phyloP scores from a whole-genome alignment of 2,329 filamentous ascomycete species.

The Huntiella decipiens region DNA sequence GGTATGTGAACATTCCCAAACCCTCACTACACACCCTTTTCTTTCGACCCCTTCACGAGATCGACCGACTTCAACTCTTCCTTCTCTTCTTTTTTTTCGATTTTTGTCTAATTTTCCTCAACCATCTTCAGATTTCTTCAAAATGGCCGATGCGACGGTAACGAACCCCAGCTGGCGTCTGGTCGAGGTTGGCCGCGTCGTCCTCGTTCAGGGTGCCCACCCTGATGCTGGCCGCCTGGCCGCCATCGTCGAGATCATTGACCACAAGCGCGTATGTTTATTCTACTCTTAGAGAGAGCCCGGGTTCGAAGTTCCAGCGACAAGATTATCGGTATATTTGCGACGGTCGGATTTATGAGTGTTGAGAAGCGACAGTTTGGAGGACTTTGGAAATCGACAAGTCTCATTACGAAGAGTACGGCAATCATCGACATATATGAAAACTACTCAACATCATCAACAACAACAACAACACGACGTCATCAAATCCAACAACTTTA shows the following conservation, averaged over 20 bases:
- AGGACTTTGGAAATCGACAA: neutral
- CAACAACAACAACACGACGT: neutral
- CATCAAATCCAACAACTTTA: neutral
- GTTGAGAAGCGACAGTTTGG: neutral
- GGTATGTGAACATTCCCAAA: constrained; percentile 12
- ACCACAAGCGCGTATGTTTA: constrained; percentile 96
- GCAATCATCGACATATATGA: neutral
- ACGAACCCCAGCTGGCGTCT: constrained; percentile 76
- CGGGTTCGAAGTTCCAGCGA: constrained; percentile 7
- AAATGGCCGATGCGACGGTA: constrained; percentile 69
- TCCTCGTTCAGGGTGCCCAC: constrained; percentile 68
- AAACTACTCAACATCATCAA: neutral
- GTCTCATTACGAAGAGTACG: neutral
- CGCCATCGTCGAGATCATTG: constrained; percentile 96
- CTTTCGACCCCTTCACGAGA: constrained; percentile 4
- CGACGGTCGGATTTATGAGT: neutral
- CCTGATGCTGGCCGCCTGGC: constrained; percentile 73
- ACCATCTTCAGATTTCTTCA: constrained; percentile 21
- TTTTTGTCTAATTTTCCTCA: constrained; percentile 13
- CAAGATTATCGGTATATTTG: neutral
- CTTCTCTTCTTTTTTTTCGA: constrained; percentile 12
- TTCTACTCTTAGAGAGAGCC: constrained; percentile 4
- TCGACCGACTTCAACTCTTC: constrained; percentile 12
- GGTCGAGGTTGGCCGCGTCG: constrained; percentile 95
- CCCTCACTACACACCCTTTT: constrained; percentile 6